Percentiles rank a stretch among this genome's conserved stretches.
Evolutionary conservation across 2,329 filamentous ascomycete species (phyloP).

Genomic region (Stachybotrys echinatus): DNA sequence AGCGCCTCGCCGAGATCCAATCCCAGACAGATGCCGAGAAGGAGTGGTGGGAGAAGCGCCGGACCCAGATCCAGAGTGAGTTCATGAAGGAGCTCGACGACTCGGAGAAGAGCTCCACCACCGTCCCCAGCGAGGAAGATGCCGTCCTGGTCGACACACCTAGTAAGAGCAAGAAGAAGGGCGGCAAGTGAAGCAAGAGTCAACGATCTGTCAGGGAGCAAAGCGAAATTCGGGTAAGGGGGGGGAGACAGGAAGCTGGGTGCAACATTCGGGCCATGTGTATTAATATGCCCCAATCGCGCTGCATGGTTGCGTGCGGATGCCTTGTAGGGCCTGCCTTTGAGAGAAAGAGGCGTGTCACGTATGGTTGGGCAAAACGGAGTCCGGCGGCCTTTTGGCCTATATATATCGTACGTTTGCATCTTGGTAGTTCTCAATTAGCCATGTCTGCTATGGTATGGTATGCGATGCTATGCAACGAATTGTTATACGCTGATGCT

Average conservation of each 20-base stretch:
- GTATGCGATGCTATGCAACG: not conserved
- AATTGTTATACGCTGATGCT: too few species aligned
- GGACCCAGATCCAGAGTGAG: constrained; percentile 64
- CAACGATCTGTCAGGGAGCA: too few species aligned
- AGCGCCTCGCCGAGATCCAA: constrained; percentile 70
- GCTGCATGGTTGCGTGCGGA: too few species aligned
- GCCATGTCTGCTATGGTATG: not conserved
- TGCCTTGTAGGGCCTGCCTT: not conserved
- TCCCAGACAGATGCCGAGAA: constrained; percentile 67
- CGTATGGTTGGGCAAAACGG: not conserved
- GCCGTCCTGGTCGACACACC: constrained; percentile 68
- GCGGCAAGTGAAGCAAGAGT: constrained; percentile 45
- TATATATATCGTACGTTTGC: not conserved
- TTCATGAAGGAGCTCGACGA: constrained; percentile 83
- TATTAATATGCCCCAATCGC: too few species aligned
- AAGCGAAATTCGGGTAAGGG: too few species aligned
- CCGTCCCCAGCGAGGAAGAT: constrained; percentile 30
- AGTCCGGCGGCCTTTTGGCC: not conserved
- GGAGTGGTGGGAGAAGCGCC: constrained; percentile 88
- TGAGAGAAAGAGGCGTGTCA: not conserved
- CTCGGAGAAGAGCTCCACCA: constrained; percentile 42
- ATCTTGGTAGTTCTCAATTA: not conserved
- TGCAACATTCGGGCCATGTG: not conserved
- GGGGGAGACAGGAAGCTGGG: not conserved
- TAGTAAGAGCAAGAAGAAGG: constrained; percentile 56